phyloP scores from a whole-genome alignment of 2,329 filamentous ascomycete species.

The Zarea fungicola region DNA sequence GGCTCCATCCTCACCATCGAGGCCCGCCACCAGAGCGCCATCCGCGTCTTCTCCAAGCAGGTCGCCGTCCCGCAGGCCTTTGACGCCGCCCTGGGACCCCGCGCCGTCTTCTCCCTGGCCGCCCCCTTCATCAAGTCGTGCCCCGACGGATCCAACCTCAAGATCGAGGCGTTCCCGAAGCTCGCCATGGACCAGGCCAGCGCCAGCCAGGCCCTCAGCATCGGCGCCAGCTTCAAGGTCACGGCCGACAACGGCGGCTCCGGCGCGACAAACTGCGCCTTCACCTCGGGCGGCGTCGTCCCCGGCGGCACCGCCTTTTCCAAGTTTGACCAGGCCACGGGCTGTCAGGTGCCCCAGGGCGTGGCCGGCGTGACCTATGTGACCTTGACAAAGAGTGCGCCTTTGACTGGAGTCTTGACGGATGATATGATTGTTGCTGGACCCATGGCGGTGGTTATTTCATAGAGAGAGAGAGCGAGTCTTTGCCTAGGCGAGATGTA shows the following conservation, averaged over 20 bases:
- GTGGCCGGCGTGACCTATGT: slow-evolving; percentile 62
- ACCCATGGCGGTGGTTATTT: slow-evolving; percentile 52
- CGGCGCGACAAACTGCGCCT: slow-evolving; percentile 58
- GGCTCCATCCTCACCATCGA: slow-evolving; percentile 60
- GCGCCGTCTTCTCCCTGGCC: slow-evolving; percentile 61
- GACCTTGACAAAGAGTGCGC: slow-evolving; percentile 53
- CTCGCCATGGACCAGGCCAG: slow-evolving; percentile 30
- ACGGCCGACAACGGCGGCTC: slow-evolving; percentile 43
- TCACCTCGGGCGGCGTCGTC: slow-evolving; percentile 54
- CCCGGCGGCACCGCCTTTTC: slow-evolving; percentile 57
- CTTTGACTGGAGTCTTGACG: slow-evolving; percentile 46
- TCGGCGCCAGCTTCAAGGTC: slow-evolving; percentile 21
- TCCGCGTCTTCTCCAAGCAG: slow-evolving; percentile 45
- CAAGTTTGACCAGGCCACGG: slow-evolving; percentile 43
- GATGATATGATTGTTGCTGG: slow-evolving; percentile 64
- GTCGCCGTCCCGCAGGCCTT: slow-evolving; percentile 54
- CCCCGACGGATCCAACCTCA: slow-evolving; percentile 49
- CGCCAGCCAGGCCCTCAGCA: slow-evolving; percentile 33
- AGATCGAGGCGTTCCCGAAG: slow-evolving; percentile 55
- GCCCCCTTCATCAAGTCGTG: slow-evolving; percentile 56
- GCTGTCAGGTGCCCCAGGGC: slow-evolving; percentile 57
- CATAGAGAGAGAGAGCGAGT: too few species aligned
- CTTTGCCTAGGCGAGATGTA: background rate
- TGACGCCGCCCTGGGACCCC: slow-evolving; percentile 52
- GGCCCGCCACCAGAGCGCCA: slow-evolving; percentile 56